Evolutionary conservation across 495 filamentous ascomycete genomes (phyloP).

Genomic region (Aspergillus indologenus): DNA sequence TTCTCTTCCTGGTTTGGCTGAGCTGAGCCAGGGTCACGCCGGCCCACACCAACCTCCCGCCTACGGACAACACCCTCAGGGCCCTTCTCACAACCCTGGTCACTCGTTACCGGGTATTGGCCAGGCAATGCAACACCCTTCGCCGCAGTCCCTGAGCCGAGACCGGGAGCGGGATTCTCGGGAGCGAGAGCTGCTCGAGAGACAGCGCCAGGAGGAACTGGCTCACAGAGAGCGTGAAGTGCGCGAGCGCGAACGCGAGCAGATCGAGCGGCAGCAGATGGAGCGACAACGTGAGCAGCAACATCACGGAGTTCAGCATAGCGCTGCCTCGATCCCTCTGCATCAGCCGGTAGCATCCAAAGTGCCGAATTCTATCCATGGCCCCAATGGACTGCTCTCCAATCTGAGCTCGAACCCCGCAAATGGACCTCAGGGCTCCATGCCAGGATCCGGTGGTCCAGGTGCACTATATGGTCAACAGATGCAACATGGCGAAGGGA

Average conservation of each 20-base stretch:
- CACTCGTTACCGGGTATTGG: constrained; percentile 53
- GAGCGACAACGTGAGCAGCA: constrained; percentile 51
- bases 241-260: constrained; percentile 65
- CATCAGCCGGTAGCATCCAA: constrained; percentile 88
- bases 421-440: constrained; percentile 49
- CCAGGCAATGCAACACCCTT: constrained; percentile 51
- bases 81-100: constrained; percentile 39
- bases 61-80: constrained; percentile 42
- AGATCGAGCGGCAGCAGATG: constrained; percentile 51
- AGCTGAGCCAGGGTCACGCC: constrained; percentile 49
- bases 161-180: constrained; percentile 53
- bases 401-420: constrained; percentile 61
- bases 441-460: constrained; percentile 65
- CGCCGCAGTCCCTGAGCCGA: constrained; percentile 48
- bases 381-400: constrained; percentile 79
- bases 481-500: constrained; percentile 58
- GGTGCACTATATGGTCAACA: constrained; percentile 64
- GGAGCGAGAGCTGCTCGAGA: constrained; percentile 48
- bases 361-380: constrained; percentile 75
- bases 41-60: constrained; percentile 49
- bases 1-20: constrained; percentile 50
- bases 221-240: constrained; percentile 61
- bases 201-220: constrained; percentile 57
- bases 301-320: constrained; percentile 75
- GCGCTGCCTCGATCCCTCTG: constrained; percentile 76